Percentiles rank a stretch among this genome's conserved stretches.
Evolutionary conservation across 1,284 basidiomycete genomes (phyloP).

Genomic region (Butyriboletus pseudospeciosus): DNA sequence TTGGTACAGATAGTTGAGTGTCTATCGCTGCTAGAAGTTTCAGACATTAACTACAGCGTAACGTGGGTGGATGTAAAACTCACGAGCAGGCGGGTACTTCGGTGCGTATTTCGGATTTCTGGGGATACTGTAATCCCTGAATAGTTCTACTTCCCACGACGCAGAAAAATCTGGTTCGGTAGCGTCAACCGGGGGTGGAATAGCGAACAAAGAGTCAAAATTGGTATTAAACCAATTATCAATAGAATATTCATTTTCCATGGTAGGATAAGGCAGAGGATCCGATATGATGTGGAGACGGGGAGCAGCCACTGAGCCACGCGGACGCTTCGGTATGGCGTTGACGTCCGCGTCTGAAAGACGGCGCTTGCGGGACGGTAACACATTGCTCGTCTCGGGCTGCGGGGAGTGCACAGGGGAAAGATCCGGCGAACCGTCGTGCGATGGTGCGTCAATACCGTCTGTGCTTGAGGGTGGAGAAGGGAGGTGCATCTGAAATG

Average conservation of each 20-base stretch:
- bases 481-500: constrained; percentile 6
- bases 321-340: constrained; percentile 22
- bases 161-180: constrained; percentile 15
- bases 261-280: constrained; percentile 19
- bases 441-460: constrained; percentile 1
- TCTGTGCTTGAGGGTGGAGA: constrained; percentile 22
- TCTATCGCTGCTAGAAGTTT: not conserved
- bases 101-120: not conserved
- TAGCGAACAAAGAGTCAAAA: constrained; percentile 25
- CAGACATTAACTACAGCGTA: not conserved
- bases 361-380: constrained; percentile 28
- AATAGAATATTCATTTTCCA: constrained; percentile 15
- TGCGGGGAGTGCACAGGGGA: not conserved
- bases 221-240: constrained; percentile 29
- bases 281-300: constrained; percentile 29
- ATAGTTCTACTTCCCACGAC: constrained; percentile 27
- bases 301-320: constrained; percentile 10
- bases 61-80: not conserved
- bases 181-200: constrained; percentile 23
- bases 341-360: constrained; percentile 29
- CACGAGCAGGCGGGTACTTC: constrained; percentile 2
- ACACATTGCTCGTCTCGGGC: not conserved
- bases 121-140: constrained; percentile 23
- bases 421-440: not conserved
- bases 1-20: not conserved